A percentile compares a stretch with the other conserved stretches of the same genome.
These are phyloP conservation scores for Ammopiptanthus mongolicus DNA, from an alignment of 306 rosid genomes.

Conservation along the genomic window DNA sequence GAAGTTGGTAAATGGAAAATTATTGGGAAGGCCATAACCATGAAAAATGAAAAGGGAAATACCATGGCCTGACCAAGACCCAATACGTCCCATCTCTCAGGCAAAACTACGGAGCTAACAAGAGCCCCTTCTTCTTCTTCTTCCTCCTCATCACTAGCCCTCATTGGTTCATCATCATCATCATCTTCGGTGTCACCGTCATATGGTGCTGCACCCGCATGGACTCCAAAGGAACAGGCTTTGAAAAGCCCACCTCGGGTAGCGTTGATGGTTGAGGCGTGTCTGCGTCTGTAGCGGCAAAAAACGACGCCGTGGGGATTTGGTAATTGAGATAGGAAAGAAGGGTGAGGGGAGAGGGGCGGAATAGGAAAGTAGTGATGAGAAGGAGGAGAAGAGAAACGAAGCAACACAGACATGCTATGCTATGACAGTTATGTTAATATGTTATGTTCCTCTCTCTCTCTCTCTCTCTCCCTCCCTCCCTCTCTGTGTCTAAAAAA, in stretches of 20 bases:
- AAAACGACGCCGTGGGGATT: slow-evolving; percentile 7
- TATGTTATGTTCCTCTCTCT: too few species aligned
- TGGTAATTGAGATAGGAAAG: slow-evolving; percentile 5
- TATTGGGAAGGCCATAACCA: too few species aligned
- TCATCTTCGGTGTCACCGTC: slow-evolving; percentile 25
- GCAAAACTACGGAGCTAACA: slow-evolving; percentile 34
- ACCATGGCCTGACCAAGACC: slow-evolving; percentile 99
- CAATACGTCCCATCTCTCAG: slow-evolving; percentile 86
- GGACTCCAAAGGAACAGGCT: slow-evolving; percentile 12
- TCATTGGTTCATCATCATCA: slow-evolving; percentile 21
- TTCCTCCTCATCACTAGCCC: background rate
- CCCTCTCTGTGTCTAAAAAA: slow-evolving; percentile 18
- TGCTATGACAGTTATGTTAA: too few species aligned
- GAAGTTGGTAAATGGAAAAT: too few species aligned
- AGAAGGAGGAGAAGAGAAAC: slow-evolving; percentile 25
- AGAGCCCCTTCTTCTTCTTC: slow-evolving; percentile 27
- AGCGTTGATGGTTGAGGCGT: too few species aligned
- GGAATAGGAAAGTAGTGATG: slow-evolving; percentile 12
- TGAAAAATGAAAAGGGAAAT: slow-evolving; percentile 16
- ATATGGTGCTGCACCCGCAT: background rate
- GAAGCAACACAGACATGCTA: slow-evolving; percentile 32
- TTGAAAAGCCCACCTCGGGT: slow-evolving; percentile 7
- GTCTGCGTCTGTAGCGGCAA: slow-evolving; percentile 22
- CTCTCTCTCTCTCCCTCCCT: too few species aligned
- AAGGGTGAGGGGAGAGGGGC: slow-evolving; percentile 18